Evolutionary conservation across 2,329 filamentous ascomycete genomes (phyloP).

Genomic region (Leptographium radiaticola): DNA sequence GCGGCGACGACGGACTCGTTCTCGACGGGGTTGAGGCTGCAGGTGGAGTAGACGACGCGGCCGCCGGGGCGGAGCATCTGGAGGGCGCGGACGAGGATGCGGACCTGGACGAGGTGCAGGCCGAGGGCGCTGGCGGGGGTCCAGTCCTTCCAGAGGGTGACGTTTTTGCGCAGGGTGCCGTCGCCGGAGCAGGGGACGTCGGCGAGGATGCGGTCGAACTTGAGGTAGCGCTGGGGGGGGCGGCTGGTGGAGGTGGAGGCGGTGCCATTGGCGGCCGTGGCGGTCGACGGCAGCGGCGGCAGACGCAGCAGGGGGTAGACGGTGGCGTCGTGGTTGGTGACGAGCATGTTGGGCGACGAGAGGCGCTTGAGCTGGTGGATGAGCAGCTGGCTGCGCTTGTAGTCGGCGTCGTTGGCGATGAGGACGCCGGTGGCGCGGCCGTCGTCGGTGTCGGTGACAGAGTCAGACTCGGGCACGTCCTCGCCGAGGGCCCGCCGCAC

Average conservation of each 20-base stretch:
- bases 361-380: conserved; percentile 96
- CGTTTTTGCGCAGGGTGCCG: conserved; percentile 86
- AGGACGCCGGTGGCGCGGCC: conserved; percentile 83
- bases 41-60: conserved; percentile 92
- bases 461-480: conserved; percentile 12
- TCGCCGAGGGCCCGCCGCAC: conserved; percentile 51
- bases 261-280: conserved; percentile 21
- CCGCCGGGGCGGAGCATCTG: conserved; percentile 95
- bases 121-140: conserved; percentile 75
- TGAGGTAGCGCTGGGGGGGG: conserved; percentile 48
- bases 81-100: conserved; percentile 81
- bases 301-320: conserved; percentile 88
- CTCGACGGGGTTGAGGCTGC: conserved; percentile 97
- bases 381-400: conserved; percentile 92
- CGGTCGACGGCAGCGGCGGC: conserved; percentile 27
- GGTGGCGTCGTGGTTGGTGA: conserved; percentile 96
- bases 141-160: conserved; percentile 93
- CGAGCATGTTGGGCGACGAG: conserved; percentile 89
- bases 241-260: not conserved
- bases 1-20: conserved; percentile 86
- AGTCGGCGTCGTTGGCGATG: conserved; percentile 92
- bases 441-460: conserved; percentile 48
- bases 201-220: conserved; percentile 91
- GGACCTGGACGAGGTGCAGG: conserved; percentile 72
- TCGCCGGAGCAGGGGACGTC: conserved; percentile 97